Base-by-base conservation (phyloP, 164 flowering plant species). In the Aristolochia californica region DNA sequence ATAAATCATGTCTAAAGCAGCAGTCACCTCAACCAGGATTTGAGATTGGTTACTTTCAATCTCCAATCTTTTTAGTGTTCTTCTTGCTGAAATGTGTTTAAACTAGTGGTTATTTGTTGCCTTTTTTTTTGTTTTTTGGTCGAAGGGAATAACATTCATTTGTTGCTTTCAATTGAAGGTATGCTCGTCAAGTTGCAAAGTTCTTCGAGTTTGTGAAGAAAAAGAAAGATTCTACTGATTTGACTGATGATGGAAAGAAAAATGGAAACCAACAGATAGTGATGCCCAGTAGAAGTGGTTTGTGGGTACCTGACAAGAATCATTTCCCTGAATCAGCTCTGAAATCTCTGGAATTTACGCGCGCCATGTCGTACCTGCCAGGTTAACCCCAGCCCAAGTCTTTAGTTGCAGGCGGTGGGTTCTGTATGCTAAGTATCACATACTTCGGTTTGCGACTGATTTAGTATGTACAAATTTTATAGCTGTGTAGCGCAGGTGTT, bases 181-280 rank as follows among this genome's bases (percentile, higher is more conserved):
- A 89, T 77, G 98, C 98, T 28, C 85, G 83, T 28, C 98, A 93
- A 76, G 97, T 93, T 45, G 97, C 97, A 0, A 80, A 84, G 70
- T 91, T 91, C 59, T 91, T 91, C 56, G 83, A 82, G 70, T 88
- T 82, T 72, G 98, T 91, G 77, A 91, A 91, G 86, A 83, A 79
- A 58, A 80, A 72, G 79, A 71, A 88, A 28, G 95, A 83, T 17
- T 40, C 72, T 26, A 15, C 74, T 22, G 59, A 63, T 30, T 64
- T 61, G 54, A 72, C 64, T 40, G 62, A 69, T 34, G 65, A 23
- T 18, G 63, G 52, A 28, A 70, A 30, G 53, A 67, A 48, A 16
- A 28, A 43, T 44, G 27, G 59, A 25, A 63, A 56, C 60, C 78
- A 73, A 40, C 71, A 72, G 20, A 59, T 83, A 11, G 0, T 88